A percentile compares a stretch with the other conserved stretches of the same genome.
Conservation (phyloP, 495 filamentous ascomycete genomes). For the Oleoguttula mirabilis region DNA sequence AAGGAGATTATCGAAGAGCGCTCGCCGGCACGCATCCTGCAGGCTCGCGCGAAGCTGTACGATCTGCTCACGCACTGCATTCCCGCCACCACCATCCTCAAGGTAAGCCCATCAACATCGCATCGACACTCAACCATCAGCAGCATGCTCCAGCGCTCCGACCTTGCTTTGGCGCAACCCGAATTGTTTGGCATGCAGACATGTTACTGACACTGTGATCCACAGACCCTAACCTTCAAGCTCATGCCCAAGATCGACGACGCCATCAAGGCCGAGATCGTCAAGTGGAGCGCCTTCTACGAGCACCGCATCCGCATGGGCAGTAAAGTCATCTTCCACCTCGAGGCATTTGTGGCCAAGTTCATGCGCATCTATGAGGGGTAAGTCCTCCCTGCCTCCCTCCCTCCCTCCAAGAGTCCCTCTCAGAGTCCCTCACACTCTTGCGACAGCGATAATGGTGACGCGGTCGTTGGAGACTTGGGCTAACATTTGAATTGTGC, state of each 20-base stretch:
- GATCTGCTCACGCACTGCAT: conserved; percentile 95
- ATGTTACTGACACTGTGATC: neutral
- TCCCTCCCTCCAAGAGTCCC: no score
- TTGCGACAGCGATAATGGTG: no score
- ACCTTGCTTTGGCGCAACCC: neutral
- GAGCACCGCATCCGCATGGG: conserved; percentile 86
- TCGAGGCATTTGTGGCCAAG: conserved; percentile 96
- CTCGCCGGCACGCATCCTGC: conserved; percentile 70
- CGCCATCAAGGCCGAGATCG: conserved; percentile 75
- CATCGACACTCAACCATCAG: no score
- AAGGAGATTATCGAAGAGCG: conserved; percentile 86
- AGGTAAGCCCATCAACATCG: no score
- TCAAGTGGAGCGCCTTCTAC: conserved; percentile 93
- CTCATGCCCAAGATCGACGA: conserved; percentile 79
- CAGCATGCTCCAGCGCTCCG: no score
- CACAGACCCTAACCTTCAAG: conserved; percentile 73
- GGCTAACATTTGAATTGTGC: neutral
- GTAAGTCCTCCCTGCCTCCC: conserved; percentile 30
- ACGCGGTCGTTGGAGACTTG: no score
- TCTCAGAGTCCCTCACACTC: no score
- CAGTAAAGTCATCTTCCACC: conserved; percentile 91
- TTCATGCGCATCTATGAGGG: conserved; percentile 91
- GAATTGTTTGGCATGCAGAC: neutral
- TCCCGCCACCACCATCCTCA: conserved; percentile 80
- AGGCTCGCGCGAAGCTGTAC: conserved; percentile 84